phyloP scores from a whole-genome alignment of 768 basidiomycete species.

The Lactarius indigo region DNA sequence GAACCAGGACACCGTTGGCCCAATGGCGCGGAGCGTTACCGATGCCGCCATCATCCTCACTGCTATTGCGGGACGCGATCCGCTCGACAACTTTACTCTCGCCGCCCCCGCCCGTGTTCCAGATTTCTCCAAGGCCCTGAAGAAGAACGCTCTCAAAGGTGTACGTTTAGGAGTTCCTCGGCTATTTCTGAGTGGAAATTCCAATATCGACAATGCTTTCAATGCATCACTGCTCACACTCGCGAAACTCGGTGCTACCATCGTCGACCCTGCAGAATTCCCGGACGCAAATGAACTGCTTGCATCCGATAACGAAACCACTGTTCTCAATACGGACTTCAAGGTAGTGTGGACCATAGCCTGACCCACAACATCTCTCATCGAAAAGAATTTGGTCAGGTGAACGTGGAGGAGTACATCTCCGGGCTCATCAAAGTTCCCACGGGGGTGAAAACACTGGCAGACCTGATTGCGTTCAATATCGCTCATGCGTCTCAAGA shows the following conservation, averaged over 20 bases:
- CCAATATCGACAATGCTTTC: constrained; percentile 37
- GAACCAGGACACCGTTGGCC: constrained; percentile 60
- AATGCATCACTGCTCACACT: constrained; percentile 39
- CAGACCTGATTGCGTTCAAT: constrained; percentile 58
- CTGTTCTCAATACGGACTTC: constrained; percentile 54
- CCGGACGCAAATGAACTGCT: constrained; percentile 47
- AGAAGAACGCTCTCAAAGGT: constrained; percentile 43
- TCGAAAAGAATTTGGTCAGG: constrained; percentile 32
- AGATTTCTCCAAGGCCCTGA: constrained; percentile 53
- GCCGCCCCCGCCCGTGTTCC: constrained; percentile 49
- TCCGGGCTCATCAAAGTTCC: constrained; percentile 49
- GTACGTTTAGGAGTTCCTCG: constrained; percentile 47
- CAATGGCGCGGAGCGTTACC: constrained; percentile 49
- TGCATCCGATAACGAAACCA: constrained; percentile 48
- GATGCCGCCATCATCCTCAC: constrained; percentile 56
- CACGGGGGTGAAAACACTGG: constrained; percentile 51
- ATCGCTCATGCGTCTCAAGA: constrained; percentile 50
- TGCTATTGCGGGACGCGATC: constrained; percentile 43
- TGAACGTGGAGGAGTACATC: constrained; percentile 50
- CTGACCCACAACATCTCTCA: too few relatives aligned
- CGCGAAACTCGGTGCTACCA: constrained; percentile 41
- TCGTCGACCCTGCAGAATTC: constrained; percentile 63
- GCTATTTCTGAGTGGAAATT: constrained; percentile 31
- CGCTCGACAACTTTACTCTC: constrained; percentile 40
- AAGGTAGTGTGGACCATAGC: constrained; percentile 39